These are phyloP conservation scores for Chenopodium formosanum DNA, from an alignment of 148 eudicot species.

Conservation along the genomic window DNA sequence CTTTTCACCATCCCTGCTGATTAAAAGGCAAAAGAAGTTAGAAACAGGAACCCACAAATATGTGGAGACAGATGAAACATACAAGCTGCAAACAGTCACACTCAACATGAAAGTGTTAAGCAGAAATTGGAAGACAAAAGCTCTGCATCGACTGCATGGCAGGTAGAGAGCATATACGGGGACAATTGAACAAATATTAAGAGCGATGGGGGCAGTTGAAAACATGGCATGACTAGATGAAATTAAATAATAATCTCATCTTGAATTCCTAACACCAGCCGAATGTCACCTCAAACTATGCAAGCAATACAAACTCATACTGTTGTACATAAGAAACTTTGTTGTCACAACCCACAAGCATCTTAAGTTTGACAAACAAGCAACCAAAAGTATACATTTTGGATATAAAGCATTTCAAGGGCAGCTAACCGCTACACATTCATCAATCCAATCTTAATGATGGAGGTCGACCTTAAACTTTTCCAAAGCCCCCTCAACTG, in stretches of 20 bases:
- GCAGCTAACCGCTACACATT: neutral
- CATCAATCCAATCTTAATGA: neutral
- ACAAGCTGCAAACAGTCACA: neutral
- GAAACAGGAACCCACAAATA: neutral
- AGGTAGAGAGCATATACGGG: neutral
- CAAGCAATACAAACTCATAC: neutral
- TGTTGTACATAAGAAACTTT: neutral
- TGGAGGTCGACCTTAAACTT: neutral
- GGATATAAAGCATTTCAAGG: neutral
- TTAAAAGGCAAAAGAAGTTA: conserved; percentile 13
- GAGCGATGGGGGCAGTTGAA: neutral
- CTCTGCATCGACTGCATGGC: neutral
- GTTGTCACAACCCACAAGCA: neutral
- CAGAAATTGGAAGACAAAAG: neutral
- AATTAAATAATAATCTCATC: no score
- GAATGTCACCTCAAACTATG: neutral
- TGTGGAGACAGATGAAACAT: neutral
- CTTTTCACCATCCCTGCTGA: conserved; percentile 71
- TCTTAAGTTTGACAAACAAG: neutral
- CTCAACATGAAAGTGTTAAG: neutral
- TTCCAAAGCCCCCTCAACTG: neutral
- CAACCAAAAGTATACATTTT: neutral
- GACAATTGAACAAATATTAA: neutral
- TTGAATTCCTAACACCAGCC: neutral
- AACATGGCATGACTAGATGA: neutral